Evolutionary conservation across 176 grass and related monocot species (phyloP), one percentile per base, ranked within the genome.

Genomic region (Rhipidocladum racemiflorum): DNA sequence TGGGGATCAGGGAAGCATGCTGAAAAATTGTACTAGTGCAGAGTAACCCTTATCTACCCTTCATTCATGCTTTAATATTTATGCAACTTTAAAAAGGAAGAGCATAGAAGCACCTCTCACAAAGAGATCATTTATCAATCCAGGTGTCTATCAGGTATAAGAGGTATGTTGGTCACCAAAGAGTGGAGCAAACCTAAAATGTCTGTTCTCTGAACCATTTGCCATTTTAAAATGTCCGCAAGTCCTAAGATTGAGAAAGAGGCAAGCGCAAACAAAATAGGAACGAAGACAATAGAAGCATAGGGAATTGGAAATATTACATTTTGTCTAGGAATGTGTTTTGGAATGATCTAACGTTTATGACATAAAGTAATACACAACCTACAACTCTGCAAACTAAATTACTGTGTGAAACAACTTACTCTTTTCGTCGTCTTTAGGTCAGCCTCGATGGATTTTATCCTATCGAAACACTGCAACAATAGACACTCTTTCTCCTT

Each of bases 381-480:
- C 44, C 4, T 85, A 72, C 5, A 56, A 86, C 17, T 20, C 9
- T 74, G 68, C 24, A 66, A 1, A 80, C 24, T 35, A 42, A 36
- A 56, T 53, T 65, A 74, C 14, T 35, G n/a, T 4, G 0, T 10
- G 10, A 44, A 77, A 48, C 21, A 74, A 81, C 85, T 81, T 87
- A 85, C 87, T 46, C 65, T 85, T 65, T 92, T 92, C 10, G 72
- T 89, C 64, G 50, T 87, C 34, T 87, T 77, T 46, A 90, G 87
- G 11, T 97, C 94, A 66, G 75, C 81, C 71, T 97, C 94, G 75
- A 93, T 81, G 77, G 61, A 81, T 72, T 91, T 97, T 57, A 93
- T 93, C 81, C 91, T 65, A 83, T 97, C 89, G 1, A 91, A 87
- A 5, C 89, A 93, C 61, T 93, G 86, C 57, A 88, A 39, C 28